Evolutionary conservation across 345 rosid species (phyloP).

Genomic region (Brassica carinata): DNA sequence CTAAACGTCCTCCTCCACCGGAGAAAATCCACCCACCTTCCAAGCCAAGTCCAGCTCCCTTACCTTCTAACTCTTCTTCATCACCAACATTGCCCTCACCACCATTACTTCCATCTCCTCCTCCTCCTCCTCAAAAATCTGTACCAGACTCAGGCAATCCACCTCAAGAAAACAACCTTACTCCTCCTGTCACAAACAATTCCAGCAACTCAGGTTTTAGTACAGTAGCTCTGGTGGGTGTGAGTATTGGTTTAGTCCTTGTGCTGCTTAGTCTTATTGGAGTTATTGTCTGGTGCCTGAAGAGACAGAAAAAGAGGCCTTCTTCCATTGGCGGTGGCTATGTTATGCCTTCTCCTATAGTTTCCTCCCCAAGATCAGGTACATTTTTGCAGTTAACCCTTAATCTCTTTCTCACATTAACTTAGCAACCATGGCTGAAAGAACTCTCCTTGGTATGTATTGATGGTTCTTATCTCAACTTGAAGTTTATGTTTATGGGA

Average conservation of each 20-base stretch:
- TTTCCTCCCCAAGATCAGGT: constrained; percentile 75
- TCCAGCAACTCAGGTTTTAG: constrained; percentile 41
- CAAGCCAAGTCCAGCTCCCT: constrained; percentile 35
- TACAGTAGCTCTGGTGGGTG: constrained; percentile 52
- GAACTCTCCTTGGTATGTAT: constrained; percentile 11
- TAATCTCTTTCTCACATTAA: not conserved
- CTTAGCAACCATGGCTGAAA: constrained; percentile 11
- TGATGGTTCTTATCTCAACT: not conserved
- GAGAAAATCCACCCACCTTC: constrained; percentile 45
- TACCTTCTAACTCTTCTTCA: constrained; percentile 47
- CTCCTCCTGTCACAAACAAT: constrained; percentile 39
- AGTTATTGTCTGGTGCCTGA: constrained; percentile 56
- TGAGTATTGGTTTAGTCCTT: constrained; percentile 54
- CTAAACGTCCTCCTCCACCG: constrained; percentile 38
- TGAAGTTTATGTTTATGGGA: constrained; percentile 1
- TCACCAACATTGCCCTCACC: constrained; percentile 46
- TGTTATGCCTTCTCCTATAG: constrained; percentile 62
- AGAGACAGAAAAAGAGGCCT: constrained; percentile 55
- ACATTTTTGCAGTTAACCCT: not conserved
- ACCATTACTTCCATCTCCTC: constrained; percentile 32
- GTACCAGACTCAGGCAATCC: constrained; percentile 37
- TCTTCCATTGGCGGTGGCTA: constrained; percentile 58
- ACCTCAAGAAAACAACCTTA: constrained; percentile 26
- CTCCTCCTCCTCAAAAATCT: constrained; percentile 43
- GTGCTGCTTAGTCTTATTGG: constrained; percentile 62